Conservation (phyloP, 179 eudicot genomes). For the Gypsophila paniculata region DNA sequence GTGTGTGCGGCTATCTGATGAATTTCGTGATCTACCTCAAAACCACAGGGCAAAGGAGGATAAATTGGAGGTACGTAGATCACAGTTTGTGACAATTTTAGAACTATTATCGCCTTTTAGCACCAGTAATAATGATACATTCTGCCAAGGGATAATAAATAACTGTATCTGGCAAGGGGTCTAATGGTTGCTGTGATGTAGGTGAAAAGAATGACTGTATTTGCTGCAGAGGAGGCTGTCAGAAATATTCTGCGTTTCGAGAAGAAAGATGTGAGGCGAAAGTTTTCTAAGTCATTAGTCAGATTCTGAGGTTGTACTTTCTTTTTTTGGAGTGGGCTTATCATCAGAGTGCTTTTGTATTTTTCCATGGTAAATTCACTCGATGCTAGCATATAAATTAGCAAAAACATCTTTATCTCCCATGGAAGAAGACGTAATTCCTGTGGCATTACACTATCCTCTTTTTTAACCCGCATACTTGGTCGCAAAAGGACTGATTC, state of each 20-base stretch:
- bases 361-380: too few relatives aligned
- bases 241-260: not conserved
- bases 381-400: too few relatives aligned
- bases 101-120: not conserved
- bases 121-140: not conserved
- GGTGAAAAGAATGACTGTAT: slow-evolving; percentile 52
- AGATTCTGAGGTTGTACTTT: not conserved
- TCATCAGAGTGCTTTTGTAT: too few relatives aligned
- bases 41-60: slow-evolving; percentile 64
- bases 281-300: not conserved
- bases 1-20: too few relatives aligned
- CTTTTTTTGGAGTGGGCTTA: too few relatives aligned
- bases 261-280: not conserved
- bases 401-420: too few relatives aligned
- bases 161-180: not conserved
- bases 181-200: slow-evolving; percentile 19
- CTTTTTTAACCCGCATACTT: too few relatives aligned
- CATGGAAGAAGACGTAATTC: too few relatives aligned
- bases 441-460: too few relatives aligned
- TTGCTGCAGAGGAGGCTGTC: slow-evolving; percentile 37
- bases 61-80: slow-evolving; percentile 50
- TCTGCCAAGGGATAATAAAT: not conserved
- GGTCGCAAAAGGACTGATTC: too few relatives aligned
- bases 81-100: not conserved
- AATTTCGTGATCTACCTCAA: slow-evolving; percentile 34